Evolutionary conservation across 2,329 filamentous ascomycete species (phyloP).

Genomic region (Cordyceps javanica): DNA sequence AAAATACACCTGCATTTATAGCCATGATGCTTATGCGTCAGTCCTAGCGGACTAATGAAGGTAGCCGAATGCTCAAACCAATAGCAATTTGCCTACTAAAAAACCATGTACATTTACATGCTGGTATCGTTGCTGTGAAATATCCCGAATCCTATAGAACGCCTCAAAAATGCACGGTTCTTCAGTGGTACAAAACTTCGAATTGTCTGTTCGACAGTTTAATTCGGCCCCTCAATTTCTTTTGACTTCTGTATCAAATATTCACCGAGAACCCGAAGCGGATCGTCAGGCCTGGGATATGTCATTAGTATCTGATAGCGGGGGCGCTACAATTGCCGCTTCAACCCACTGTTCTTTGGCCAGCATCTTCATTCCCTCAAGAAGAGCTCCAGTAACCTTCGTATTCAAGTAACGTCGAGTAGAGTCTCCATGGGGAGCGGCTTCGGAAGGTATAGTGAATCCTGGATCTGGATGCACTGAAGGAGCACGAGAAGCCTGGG

Average conservation of each 20-base stretch:
- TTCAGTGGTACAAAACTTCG: background rate
- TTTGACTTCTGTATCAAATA: slow-evolving; percentile 62
- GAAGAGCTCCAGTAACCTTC: slow-evolving; percentile 59
- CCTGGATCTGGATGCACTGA: slow-evolving; percentile 50
- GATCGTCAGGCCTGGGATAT: slow-evolving; percentile 53
- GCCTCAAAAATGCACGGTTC: background rate
- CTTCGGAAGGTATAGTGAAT: slow-evolving; percentile 52
- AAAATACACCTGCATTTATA: slow-evolving; percentile 35
- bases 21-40: slow-evolving; percentile 35
- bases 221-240: slow-evolving; percentile 40
- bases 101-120: slow-evolving; percentile 13
- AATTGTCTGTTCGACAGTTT: background rate
- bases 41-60: slow-evolving; percentile 29
- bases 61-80: slow-evolving; percentile 26
- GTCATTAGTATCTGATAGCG: slow-evolving; percentile 9
- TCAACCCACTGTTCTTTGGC: slow-evolving; percentile 62
- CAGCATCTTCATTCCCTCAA: slow-evolving; percentile 70
- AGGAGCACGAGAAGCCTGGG: slow-evolving; percentile 46
- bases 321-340: slow-evolving; percentile 19
- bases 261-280: slow-evolving; percentile 63
- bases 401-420: slow-evolving; percentile 66
- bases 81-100: slow-evolving; percentile 22
- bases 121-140: slow-evolving; percentile 1
- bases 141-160: background rate
- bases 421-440: slow-evolving; percentile 59